Base-by-base conservation (phyloP, 306 rosid genomes). In the Neltuma alba region DNA sequence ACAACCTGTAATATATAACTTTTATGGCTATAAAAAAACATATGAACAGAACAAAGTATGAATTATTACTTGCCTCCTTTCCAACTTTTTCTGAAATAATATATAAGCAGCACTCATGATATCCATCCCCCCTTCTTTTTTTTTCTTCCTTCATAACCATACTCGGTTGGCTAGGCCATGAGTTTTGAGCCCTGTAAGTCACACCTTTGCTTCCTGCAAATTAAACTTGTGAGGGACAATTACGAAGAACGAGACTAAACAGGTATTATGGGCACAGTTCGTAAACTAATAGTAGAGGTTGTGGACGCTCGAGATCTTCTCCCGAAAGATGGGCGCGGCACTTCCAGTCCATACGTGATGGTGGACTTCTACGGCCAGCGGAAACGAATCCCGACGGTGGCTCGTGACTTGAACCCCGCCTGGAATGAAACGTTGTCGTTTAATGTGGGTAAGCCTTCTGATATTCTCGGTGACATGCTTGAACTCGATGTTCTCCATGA, bases 341-440 rank as follows among this genome's bases (percentile, higher is more conserved):
- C 90, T 15, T 90, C 97, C 18, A 94, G 97, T 54, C 99, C 97
- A 0, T 94, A 91, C 48, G 92, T 89, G 1, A 61, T 81, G 44
- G 86, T 91, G 18, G 97, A 92, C 64, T 92, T 80, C 84, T 76
- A 89, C 68, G 97, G 97, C 14, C 97, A 89, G 83, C 81, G 99
- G 2, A 88, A 36, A 68, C 82, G 87, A 7, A 89, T 93, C 0
- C 77, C 28, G 1, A 91, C 97, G 3, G 83, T 58, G 28, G 64
- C 83, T 11, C 87, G 88, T 0, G 89, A 91, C 60, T 14, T 94
- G 36, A 92, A 87, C 80, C 99, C 99, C 1, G 75, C 71, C 2
- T 94, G 99, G 99, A 94, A 92, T 13, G 89, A 89, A 81, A 80
- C 74, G 63, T 85, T 92, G 21, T 88, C 92, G 74, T 94, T 94